Evolutionary conservation across 176 grass and related monocot genomes (phyloP), one percentile per base, ranked within the genome.

Genomic region (Cenchrus americanus): DNA sequence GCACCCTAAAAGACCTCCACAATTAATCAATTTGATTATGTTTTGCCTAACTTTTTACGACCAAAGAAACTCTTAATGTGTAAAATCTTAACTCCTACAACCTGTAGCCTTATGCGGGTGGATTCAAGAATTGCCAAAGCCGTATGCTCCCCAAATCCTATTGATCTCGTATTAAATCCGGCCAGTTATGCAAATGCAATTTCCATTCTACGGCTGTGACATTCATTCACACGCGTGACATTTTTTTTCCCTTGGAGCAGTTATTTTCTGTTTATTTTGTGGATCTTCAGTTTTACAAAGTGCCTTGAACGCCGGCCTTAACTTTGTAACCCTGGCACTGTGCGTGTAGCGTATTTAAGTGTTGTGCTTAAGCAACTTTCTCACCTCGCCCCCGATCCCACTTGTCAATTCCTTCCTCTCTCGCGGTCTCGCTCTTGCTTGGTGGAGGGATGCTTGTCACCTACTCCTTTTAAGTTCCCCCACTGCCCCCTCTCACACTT

Each of bases 401-500:
- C 64, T 85, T 61, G 68, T 73, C 51, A 60, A 60, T 60, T 60
- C 21, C 63, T 58, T 48, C 30, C 62, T 60, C 57, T 18, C 47
- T 75, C 26, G 51, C 4, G 27, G 27, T 6, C 54, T 80, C 27
- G 11, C 22, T 62, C 57, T 52, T 52, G 76, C 83, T 62, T 87
- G 87, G 90, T 75, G 84, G 89, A 92, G 71, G 85, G 80, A 96
- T 96, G 91, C 86, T 91, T 96, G 91, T 93, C 72, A 91, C 86
- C 86, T 93, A 96, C 94, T 91, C 91, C 88, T 96, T 84, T 85
- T 83, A 68, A 88, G 61, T 76, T 78, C 83, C 59, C 84, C 83
- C 70, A 75, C 75, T 77, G 23, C 65, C 53, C 54, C 57, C 32
- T 57, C 83, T 84, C 55, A 71, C 70, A 60, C 74, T 80, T 52